Evolutionary conservation across 2,329 filamentous ascomycete species (phyloP).

Genomic region (Thielaviopsis euricoi): DNA sequence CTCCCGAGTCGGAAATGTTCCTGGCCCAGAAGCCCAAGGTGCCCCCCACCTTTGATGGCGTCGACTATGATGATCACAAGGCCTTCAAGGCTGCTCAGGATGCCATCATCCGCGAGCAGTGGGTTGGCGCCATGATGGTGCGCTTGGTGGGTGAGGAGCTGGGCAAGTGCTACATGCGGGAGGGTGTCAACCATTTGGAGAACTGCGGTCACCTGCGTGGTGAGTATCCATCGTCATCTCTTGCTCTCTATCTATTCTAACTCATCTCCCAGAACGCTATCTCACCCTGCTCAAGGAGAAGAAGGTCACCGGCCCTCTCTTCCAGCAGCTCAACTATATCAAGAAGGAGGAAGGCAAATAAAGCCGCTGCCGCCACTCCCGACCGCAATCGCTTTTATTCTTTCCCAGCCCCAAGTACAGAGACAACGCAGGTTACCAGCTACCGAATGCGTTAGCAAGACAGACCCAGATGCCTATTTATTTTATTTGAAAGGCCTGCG

Average conservation of each 20-base stretch:
- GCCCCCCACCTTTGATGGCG: constrained; percentile 67
- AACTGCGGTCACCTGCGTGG: constrained; percentile 71
- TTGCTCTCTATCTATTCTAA: constrained; percentile 1
- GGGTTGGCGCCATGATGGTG: constrained; percentile 82
- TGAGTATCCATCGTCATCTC: constrained; percentile 27
- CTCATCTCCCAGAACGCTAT: constrained; percentile 48
- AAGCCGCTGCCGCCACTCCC: background rate
- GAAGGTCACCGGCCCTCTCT: constrained; percentile 64
- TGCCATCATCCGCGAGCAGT: constrained; percentile 69
- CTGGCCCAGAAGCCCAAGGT: constrained; percentile 72
- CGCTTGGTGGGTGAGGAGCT: constrained; percentile 67
- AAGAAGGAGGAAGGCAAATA: constrained; percentile 28
- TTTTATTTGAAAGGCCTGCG: background rate
- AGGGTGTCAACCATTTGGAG: constrained; percentile 78
- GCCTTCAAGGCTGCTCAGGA: constrained; percentile 71
- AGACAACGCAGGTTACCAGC: constrained; percentile 5
- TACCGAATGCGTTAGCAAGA: constrained; percentile 6
- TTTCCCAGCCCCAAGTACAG: constrained; percentile 2
- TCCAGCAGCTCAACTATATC: constrained; percentile 63
- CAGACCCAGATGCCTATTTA: background rate
- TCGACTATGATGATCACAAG: constrained; percentile 71
- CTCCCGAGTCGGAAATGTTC: constrained; percentile 67
- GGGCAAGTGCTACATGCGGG: constrained; percentile 68
- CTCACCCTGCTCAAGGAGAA: constrained; percentile 60
- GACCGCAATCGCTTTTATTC: background rate